Conservation (phyloP, 2,329 filamentous ascomycete genomes). For the Daldinia eschscholtzii region DNA sequence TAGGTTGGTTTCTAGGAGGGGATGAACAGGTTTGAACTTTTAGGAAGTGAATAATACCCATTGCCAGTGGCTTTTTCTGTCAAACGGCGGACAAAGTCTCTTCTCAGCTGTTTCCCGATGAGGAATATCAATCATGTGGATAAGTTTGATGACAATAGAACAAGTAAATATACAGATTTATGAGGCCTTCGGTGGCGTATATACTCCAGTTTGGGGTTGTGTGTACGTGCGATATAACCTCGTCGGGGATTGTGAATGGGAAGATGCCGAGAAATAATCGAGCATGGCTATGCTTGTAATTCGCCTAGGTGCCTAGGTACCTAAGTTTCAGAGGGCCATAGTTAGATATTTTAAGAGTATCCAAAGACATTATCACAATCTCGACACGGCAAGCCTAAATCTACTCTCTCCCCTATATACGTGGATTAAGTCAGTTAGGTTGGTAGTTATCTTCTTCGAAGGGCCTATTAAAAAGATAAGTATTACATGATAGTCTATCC, state of each 20-base stretch:
- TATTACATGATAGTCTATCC: not conserved
- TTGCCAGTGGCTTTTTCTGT: constrained; percentile 35
- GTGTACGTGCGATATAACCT: not conserved
- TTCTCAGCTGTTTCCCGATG: constrained; percentile 24
- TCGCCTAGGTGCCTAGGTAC: too few relatives aligned
- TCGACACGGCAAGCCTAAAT: too few relatives aligned
- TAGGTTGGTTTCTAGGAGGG: constrained; percentile 30
- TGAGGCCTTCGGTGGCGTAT: not conserved
- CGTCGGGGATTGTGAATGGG: not conserved
- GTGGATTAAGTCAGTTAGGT: not conserved
- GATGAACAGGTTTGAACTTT: constrained; percentile 36
- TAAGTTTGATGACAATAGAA: constrained; percentile 15
- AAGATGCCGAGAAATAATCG: not conserved
- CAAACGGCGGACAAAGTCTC: constrained; percentile 30
- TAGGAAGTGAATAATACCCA: constrained; percentile 49
- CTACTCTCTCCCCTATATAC: not conserved
- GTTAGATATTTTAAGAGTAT: too few relatives aligned
- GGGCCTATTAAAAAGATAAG: not conserved
- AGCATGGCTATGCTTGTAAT: not conserved
- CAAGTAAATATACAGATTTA: not conserved
- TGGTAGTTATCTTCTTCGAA: not conserved
- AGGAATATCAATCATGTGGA: constrained; percentile 21
- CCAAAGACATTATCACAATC: too few relatives aligned
- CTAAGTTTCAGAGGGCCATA: too few relatives aligned
- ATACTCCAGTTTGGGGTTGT: not conserved